These are phyloP conservation scores for Wallemia mellicola DNA, from an alignment of 1,284 basidiomycete genomes.

Conservation along the genomic window DNA sequence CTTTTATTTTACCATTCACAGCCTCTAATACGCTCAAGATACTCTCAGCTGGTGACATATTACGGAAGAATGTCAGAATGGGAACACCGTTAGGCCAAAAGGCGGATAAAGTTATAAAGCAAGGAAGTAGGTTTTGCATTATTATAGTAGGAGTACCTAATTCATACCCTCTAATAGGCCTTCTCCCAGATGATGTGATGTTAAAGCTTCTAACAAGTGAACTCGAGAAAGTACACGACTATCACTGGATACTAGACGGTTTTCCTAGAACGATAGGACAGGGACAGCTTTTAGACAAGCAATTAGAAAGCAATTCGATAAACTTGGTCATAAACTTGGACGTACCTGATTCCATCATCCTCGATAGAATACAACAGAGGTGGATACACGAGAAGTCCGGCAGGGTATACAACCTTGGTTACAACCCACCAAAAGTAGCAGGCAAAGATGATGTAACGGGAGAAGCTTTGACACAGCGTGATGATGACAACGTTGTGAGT, in stretches of 20 bases:
- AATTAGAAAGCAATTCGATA: slow-evolving; percentile 22
- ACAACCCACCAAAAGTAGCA: slow-evolving; percentile 58
- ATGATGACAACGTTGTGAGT: slow-evolving; percentile 72
- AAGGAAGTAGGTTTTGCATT: slow-evolving; percentile 20
- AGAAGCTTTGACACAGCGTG: slow-evolving; percentile 57
- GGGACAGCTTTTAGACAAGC: slow-evolving; percentile 43
- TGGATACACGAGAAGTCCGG: slow-evolving; percentile 85
- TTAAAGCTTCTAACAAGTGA: slow-evolving; percentile 39
- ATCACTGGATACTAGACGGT: slow-evolving; percentile 73
- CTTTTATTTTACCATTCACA: not conserved
- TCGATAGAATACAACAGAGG: slow-evolving; percentile 67
- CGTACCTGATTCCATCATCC: slow-evolving; percentile 66
- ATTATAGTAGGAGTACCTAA: not conserved
- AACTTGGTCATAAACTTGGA: slow-evolving; percentile 71
- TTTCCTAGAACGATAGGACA: slow-evolving; percentile 82
- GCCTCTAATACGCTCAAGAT: slow-evolving; percentile 12
- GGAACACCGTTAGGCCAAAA: slow-evolving; percentile 37
- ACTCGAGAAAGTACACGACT: slow-evolving; percentile 27
- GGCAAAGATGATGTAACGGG: slow-evolving; percentile 80
- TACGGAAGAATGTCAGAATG: slow-evolving; percentile 45
- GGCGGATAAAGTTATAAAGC: slow-evolving; percentile 42
- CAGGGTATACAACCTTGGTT: slow-evolving; percentile 70
- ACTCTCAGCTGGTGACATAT: slow-evolving; percentile 46
- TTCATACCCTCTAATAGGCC: slow-evolving; percentile 11
- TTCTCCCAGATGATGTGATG: slow-evolving; percentile 48